Evolutionary conservation across 1,284 basidiomycete genomes (phyloP).

Genomic region (Tremellales sp.): DNA sequence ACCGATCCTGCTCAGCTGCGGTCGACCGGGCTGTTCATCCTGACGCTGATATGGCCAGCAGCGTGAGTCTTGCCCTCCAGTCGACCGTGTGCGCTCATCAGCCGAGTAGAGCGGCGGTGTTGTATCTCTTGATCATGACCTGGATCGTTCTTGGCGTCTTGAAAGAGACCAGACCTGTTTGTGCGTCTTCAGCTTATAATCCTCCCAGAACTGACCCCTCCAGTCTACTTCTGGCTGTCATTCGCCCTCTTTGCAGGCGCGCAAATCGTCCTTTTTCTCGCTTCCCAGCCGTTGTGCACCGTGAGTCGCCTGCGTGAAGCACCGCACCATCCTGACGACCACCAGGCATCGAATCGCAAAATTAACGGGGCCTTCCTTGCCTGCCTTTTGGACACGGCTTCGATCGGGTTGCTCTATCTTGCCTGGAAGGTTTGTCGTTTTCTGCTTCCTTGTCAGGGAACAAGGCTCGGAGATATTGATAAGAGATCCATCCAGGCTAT

Average conservation of each 20-base stretch:
- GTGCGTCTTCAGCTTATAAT: slow-evolving; percentile 27
- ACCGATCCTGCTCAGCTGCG: slow-evolving; percentile 51
- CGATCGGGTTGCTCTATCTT: slow-evolving; percentile 65
- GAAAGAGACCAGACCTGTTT: slow-evolving; percentile 66
- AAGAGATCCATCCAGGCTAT: slow-evolving; percentile 23
- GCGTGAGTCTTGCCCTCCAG: slow-evolving; percentile 55
- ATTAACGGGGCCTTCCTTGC: slow-evolving; percentile 78
- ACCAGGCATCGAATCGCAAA: slow-evolving; percentile 59
- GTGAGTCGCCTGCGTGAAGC: slow-evolving; percentile 50
- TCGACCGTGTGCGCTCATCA: neutral
- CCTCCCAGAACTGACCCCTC: neutral
- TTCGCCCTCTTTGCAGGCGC: slow-evolving; percentile 65
- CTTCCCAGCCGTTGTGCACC: slow-evolving; percentile 69
- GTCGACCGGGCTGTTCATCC: slow-evolving; percentile 68
- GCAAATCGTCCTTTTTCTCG: slow-evolving; percentile 72
- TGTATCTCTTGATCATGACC: slow-evolving; percentile 67
- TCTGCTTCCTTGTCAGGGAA: neutral
- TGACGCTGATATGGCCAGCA: slow-evolving; percentile 80
- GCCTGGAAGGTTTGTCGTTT: slow-evolving; percentile 65
- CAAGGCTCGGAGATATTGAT: neutral
- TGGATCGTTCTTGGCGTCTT: slow-evolving; percentile 68
- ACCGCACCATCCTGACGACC: neutral
- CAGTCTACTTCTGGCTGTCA: slow-evolving; percentile 52
- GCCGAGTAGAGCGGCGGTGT: slow-evolving; percentile 56
- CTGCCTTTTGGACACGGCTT: slow-evolving; percentile 58